Evolutionary conservation across 805 yeast species (phyloP), one percentile per base, ranked within the genome.

Genomic region (Yarrowia divulgata): DNA sequence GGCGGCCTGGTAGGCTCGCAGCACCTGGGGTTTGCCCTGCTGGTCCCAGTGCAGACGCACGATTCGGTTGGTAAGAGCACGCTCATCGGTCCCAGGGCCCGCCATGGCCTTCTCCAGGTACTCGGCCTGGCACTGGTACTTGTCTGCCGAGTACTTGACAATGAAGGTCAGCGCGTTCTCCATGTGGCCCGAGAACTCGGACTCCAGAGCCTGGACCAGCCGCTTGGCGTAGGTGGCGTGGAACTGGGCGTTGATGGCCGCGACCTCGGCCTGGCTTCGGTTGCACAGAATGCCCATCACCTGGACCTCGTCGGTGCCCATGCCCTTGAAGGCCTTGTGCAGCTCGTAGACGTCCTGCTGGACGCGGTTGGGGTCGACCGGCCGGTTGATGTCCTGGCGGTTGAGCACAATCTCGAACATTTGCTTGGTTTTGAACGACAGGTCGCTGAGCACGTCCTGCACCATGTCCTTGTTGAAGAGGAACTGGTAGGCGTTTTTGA

Each of bases 141-240:
- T 23, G 69, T 73, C 71, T 8, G 69, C 60, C 1, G 74, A 74
- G 35, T 40, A 48, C 67, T 67, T 68, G 67, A 73, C 73, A 48
- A 73, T 73, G 32, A 71, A 69, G 9, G 68, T 66, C 37, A 73
- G 64, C 14, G 73, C 74, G 32, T 71, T 45, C 60, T 71, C 55
- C 74, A 73, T 73, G 58, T 73, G 74, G 8, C 74, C 74, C 7
- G 74, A 73, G 32, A 73, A 70, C 58, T 71, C 71, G 19, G 52
- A 52, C 40, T 70, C 70, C 39, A 73, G 72, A 8, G 63, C 71
- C 6, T 57, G 66, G 0, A 71, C 71, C 13, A 73, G 70, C 14
- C 69, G 70, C 48, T 62, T 69, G 63, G 68, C 62, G 67, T 73
- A 62, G n/a, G 64, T 48, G 29, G 54, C 50, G 34, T 62, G 40